Evolutionary conservation across 805 yeast species (phyloP), one percentile per base, ranked within the genome.

Genomic region (Candida ulmi): DNA sequence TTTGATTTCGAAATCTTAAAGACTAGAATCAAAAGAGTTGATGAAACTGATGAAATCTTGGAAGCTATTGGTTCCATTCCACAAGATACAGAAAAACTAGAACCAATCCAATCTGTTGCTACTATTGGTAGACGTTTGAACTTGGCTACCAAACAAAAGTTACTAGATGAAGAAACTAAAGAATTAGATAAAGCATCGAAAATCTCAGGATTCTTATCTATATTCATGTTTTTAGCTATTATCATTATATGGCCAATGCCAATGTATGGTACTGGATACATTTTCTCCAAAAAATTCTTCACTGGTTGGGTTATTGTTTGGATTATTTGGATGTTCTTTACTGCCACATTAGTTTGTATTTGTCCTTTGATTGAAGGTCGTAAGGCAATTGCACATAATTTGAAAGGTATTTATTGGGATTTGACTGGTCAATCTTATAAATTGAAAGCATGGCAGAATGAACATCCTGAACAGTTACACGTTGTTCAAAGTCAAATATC

Each of bases 201-300:
- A 50, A 63, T 65, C 30, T 93, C 90, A 1, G 73, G 76, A 28
- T 63, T 63, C 39, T 64, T 84, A 30, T 83, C 90, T 57, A 60
- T 75, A 3, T 63, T 73, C 32, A 69, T 86, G 48, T 78, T 87
- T 6, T 49, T 86, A 8, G 69, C 81, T 35, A 64, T 88, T 36
- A 63, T 88, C 25, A 72, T 88, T 19, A 54, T 88, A 24, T 87
- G 95, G 93, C 96, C 96, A 53, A 84, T 88, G 88, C 96, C 96
- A 48, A 82, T 88, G 93, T 88, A 82, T 59, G 96, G 95, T 25
- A 56, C 82, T 5, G 71, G 74, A 3, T 88, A 88, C 55, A 68
- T 88, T 30, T 88, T 88, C 62, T 76, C 86, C 38, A 80, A 76
- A 59, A 62, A 60, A 41, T 86, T 86, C 64, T 88, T 88, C 62